Evolutionary conservation across 1,284 basidiomycete genomes (phyloP).

Genomic region (Ustilago bromivora): DNA sequence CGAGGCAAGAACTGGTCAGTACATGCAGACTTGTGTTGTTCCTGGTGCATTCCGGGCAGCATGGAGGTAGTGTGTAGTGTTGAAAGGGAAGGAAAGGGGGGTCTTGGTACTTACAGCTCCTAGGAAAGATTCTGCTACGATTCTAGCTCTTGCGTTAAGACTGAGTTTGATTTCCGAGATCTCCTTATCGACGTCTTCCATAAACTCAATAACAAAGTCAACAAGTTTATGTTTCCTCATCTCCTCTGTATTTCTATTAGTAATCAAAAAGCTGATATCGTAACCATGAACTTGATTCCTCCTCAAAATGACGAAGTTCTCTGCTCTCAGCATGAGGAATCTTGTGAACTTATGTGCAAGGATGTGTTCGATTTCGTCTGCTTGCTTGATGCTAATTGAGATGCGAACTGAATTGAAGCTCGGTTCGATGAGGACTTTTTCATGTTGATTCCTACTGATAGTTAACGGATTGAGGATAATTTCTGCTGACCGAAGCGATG

Average conservation of each 20-base stretch:
- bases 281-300: conserved; percentile 89
- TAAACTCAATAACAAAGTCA: conserved; percentile 99
- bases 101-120: conserved; percentile 46
- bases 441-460: conserved; percentile 96
- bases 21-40: no score
- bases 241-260: conserved; percentile 93
- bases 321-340: conserved; percentile 98
- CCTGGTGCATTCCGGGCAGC: no score
- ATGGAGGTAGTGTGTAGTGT: no score
- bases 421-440: conserved; percentile 95
- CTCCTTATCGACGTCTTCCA: conserved; percentile 96
- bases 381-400: conserved; percentile 98
- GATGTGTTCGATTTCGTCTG: conserved; percentile 98
- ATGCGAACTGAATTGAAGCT: conserved; percentile 96
- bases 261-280: conserved; percentile 98
- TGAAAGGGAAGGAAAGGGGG: neutral
- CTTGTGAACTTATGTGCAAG: conserved; percentile 98
- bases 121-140: conserved; percentile 82
- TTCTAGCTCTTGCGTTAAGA: conserved; percentile 94
- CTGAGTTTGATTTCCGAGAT: conserved; percentile 80
- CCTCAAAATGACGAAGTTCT: conserved; percentile 94
- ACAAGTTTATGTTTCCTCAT: conserved; percentile 99
- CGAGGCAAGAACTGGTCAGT: no score
- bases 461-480: conserved; percentile 90
- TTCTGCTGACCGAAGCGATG: conserved; percentile 71